These are phyloP conservation scores for Vitellaria paradoxa DNA, from an alignment of 179 eudicot species.

Conservation along the genomic window DNA sequence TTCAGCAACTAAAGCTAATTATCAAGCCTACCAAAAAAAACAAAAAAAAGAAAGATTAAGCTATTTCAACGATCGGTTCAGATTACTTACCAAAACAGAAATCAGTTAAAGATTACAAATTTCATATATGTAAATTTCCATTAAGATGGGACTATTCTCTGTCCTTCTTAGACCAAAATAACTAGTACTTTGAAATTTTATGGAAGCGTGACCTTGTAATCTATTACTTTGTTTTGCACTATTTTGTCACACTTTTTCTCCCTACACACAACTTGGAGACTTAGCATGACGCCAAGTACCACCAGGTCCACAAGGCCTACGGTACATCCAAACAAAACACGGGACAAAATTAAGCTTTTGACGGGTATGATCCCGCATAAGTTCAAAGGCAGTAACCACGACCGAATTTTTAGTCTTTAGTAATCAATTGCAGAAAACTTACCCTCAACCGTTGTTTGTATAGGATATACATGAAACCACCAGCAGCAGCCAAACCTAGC, in stretches of 20 bases:
- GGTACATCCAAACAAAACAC: background rate
- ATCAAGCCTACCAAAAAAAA: background rate
- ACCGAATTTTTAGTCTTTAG: background rate
- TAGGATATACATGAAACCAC: conserved; percentile 69
- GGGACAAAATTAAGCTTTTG: background rate
- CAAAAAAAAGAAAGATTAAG: too few species aligned
- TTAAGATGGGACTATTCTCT: background rate
- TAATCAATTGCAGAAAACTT: conserved; percentile 25
- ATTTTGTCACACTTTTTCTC: background rate
- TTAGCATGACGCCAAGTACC: background rate
- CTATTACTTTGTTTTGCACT: background rate
- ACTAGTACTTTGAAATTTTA: background rate
- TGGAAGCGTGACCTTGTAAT: background rate
- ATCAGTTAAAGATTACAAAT: background rate
- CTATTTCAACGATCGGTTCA: background rate
- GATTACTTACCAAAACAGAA: too few species aligned
- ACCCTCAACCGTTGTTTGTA: conserved; percentile 93
- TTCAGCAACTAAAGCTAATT: background rate
- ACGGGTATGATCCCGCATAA: background rate
- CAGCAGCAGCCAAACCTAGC: conserved; percentile 68
- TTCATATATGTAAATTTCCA: background rate
- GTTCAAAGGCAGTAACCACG: background rate
- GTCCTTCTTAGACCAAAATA: background rate
- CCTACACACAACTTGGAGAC: background rate
- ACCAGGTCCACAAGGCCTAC: background rate